Evolutionary conservation across 164 flowering plant species (phyloP), one percentile per base, ranked within the genome.

Genomic region (Echeveria elegans): DNA sequence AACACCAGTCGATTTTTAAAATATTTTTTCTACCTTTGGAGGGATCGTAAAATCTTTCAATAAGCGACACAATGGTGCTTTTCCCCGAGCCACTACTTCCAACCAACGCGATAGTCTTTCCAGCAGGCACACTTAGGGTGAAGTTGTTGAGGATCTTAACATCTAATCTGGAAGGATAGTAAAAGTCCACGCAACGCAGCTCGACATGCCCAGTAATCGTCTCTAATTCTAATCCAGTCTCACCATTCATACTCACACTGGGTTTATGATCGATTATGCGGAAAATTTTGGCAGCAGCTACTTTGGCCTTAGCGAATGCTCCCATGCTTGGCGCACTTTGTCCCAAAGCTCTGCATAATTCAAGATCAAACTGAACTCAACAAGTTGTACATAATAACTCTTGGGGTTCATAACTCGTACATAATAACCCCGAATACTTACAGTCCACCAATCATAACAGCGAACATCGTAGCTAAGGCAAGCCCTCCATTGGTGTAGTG

Each of bases 401-500:
- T 38, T 21, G 23, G 9, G 7, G 28, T 56, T 26, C 61, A 56
- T 56, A 2, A 26, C 18, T 14, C 2, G n/a, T 10, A 52, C 60
- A 50, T 47, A 6, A n/a, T 5, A 18, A 0, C 0, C 19, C 12
- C n/a, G 37, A 66, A 45, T 26, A 78, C 96, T 85, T 80, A 94
- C 98, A 94, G 72, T 78, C 98, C 96, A 26, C 97, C 97, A 12
- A 94, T 81, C 97, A 91, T 91, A 34, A 94, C 98, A 0, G 96
- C 80, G 66, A 94, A 94, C 96, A 91, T 91, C 69, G 97, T 94
- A 52, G 98, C 82, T 32, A 94, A 89, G 72, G 98, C 98, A 15
- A 90, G 89, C 28, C 98, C 98, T 63, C 98, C 97, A 69, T 94
- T 89, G 69, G 99, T 94, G 73, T 70, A 81, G 52, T 85, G 83